Base-by-base conservation (phyloP, 768 basidiomycete genomes). In the Pleurotus salmoneostramineus region DNA sequence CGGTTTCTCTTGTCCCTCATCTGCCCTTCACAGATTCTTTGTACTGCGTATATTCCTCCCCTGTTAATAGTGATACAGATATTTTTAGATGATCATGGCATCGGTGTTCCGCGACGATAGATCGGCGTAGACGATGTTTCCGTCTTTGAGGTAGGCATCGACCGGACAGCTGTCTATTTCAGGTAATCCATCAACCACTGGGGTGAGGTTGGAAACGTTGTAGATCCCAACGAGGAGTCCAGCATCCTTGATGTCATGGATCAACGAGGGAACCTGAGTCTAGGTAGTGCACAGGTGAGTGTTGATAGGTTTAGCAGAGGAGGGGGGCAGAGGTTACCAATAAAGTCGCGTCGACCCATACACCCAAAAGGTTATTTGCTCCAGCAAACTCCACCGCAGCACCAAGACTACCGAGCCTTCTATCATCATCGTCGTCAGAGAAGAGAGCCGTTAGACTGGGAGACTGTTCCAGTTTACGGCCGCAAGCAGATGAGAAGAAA, bases 311-410 rank as follows among this genome's bases (percentile, higher is more conserved):
- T 6, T 40, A 3, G 31, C 8, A n/a, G 10, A 40, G 34, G 34
- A 33, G 50, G 56, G 7, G 12, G 62, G 54, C n/a, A 8, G 58
- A 17, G 73, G 85, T 71, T 68, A 97, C 96, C 75, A 98, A 73
- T 58, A 98, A 77, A 37, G 87, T 83, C 8, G 90, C 89, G 69
- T 97, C 92, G 50, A 97, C 80, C 66, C 96, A 87, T 46, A 99
- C 78, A 58, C 97, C 97, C 57, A 99, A 75, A 17, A 99, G 75
- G 71, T 99, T 98, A 72, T 98, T 98, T 47, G 80, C 77, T 65
- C 89, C 91, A 17, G 95, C 91, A 66, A 98, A 97, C 64, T 95
- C 93, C 57, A 98, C 93, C 12, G 94, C 95, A 58, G 92, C 86
- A 58, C 89, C 84, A 40, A 98, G 85, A 66, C 93, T 95, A 50